Evolutionary conservation across 192 early-diverging fungal genomes (phyloP).

Genomic region (Linnemannia zychae): DNA sequence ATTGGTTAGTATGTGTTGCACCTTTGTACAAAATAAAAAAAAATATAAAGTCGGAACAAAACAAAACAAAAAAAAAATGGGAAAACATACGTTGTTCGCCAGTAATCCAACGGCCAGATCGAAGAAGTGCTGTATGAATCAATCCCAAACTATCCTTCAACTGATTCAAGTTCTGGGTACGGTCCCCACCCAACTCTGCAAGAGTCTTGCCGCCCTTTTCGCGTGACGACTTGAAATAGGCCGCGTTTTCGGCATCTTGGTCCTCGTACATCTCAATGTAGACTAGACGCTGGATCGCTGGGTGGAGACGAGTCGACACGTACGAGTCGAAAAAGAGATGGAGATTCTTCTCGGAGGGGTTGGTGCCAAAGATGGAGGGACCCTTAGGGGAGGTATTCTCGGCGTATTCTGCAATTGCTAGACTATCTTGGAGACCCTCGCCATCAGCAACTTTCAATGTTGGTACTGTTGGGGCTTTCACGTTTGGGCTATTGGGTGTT

Average conservation of each 20-base stretch:
- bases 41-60: background rate
- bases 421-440: constrained; percentile 61
- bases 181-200: constrained; percentile 35
- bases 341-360: constrained; percentile 26
- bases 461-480: constrained; percentile 52
- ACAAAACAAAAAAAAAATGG: background rate
- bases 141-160: constrained; percentile 30
- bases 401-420: constrained; percentile 65
- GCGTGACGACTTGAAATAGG: constrained; percentile 42
- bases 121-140: constrained; percentile 23
- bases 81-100: constrained; percentile 52
- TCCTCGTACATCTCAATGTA: constrained; percentile 27
- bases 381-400: constrained; percentile 64
- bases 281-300: constrained; percentile 31
- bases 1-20: background rate
- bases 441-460: constrained; percentile 32
- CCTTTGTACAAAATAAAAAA: background rate
- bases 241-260: constrained; percentile 8
- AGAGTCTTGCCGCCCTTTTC: constrained; percentile 43
- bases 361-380: constrained; percentile 53
- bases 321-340: constrained; percentile 58
- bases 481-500: constrained; percentile 4
- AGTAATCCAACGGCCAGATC: constrained; percentile 27
- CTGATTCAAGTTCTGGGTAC: constrained; percentile 2
- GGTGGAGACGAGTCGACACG: constrained; percentile 23